These are phyloP conservation scores for Jaapia argillacea DNA, from an alignment of 768 basidiomycete genomes.

Conservation along the genomic window DNA sequence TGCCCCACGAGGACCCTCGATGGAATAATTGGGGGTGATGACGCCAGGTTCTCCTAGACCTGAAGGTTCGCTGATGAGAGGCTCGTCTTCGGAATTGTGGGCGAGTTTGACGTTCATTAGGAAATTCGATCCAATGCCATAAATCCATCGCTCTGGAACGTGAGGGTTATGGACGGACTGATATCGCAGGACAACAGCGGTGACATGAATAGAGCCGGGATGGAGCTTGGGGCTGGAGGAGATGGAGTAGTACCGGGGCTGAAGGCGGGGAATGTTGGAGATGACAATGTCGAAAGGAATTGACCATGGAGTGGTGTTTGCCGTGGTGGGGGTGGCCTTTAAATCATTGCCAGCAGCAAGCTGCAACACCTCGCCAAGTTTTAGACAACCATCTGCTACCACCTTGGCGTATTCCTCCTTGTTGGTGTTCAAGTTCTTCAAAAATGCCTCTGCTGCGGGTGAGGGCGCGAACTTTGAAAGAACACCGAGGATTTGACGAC, in stretches of 20 bases:
- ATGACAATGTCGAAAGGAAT: constrained; percentile 98
- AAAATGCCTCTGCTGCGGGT: constrained; percentile 59
- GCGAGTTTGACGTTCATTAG: constrained; percentile 86
- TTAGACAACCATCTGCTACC: constrained; percentile 75
- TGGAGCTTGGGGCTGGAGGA: constrained; percentile 93
- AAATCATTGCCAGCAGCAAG: constrained; percentile 79
- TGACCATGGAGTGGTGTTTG: constrained; percentile 76
- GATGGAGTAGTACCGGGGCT: constrained; percentile 97
- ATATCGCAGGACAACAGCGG: constrained; percentile 92
- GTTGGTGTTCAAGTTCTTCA: constrained; percentile 73
- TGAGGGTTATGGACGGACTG: constrained; percentile 48
- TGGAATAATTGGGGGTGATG: constrained; percentile 61
- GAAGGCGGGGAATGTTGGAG: constrained; percentile 86
- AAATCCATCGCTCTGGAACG: constrained; percentile 57
- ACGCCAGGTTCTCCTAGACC: constrained; percentile 24
- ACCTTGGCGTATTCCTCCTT: constrained; percentile 81
- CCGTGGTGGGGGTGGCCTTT: constrained; percentile 40
- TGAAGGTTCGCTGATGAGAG: constrained; percentile 27
- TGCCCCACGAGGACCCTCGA: constrained; percentile 84
- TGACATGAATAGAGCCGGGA: constrained; percentile 87
- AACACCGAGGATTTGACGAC: constrained; percentile 85
- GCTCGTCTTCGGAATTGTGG: constrained; percentile 44
- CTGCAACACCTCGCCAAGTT: constrained; percentile 89
- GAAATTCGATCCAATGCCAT: constrained; percentile 93
- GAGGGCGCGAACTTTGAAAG: constrained; percentile 85